phyloP scores from a whole-genome alignment of 2,329 filamentous ascomycete genomes.

The Cadophora sp. region DNA sequence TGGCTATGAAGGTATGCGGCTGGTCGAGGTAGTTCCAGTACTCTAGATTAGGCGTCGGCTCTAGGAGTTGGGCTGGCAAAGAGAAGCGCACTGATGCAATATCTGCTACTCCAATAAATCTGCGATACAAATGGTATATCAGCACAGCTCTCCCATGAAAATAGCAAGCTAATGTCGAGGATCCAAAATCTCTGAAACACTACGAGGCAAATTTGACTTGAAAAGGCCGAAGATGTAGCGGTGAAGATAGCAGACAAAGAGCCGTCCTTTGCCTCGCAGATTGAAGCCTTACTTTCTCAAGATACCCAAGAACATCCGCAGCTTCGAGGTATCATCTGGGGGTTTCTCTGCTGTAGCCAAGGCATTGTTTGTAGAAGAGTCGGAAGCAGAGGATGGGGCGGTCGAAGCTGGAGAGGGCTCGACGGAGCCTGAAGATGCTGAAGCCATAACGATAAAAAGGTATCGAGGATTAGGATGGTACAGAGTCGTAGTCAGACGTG shows the following conservation, averaged over 20 bases:
- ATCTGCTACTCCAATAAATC: slow-evolving; percentile 95
- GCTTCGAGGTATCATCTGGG: slow-evolving; percentile 82
- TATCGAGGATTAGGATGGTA: not conserved
- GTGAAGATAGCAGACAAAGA: slow-evolving; percentile 18
- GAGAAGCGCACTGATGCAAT: slow-evolving; percentile 97
- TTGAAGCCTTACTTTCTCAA: slow-evolving; percentile 75
- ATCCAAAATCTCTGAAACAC: slow-evolving; percentile 14
- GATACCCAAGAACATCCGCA: slow-evolving; percentile 87
- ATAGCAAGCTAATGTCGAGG: slow-evolving; percentile 20
- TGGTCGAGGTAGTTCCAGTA: slow-evolving; percentile 99
- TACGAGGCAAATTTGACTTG: slow-evolving; percentile 14
- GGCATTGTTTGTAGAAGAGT: slow-evolving; percentile 27
- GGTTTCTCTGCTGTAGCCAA: slow-evolving; percentile 55
- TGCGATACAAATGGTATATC: slow-evolving; percentile 46
- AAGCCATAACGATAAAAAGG: slow-evolving; percentile 36
- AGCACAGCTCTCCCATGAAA: slow-evolving; percentile 19
- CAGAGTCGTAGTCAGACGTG: not conserved
- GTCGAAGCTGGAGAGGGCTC: slow-evolving; percentile 40
- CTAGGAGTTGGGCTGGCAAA: slow-evolving; percentile 90
- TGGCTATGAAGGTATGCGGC: slow-evolving; percentile 84
- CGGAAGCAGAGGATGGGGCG: slow-evolving; percentile 37
- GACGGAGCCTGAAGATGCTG: slow-evolving; percentile 39
- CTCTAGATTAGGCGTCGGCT: slow-evolving; percentile 95
- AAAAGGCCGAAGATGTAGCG: slow-evolving; percentile 25
- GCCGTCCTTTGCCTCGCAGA: not conserved